Base-by-base conservation (phyloP, 768 basidiomycete species). In the Pleurotus eryngii region DNA sequence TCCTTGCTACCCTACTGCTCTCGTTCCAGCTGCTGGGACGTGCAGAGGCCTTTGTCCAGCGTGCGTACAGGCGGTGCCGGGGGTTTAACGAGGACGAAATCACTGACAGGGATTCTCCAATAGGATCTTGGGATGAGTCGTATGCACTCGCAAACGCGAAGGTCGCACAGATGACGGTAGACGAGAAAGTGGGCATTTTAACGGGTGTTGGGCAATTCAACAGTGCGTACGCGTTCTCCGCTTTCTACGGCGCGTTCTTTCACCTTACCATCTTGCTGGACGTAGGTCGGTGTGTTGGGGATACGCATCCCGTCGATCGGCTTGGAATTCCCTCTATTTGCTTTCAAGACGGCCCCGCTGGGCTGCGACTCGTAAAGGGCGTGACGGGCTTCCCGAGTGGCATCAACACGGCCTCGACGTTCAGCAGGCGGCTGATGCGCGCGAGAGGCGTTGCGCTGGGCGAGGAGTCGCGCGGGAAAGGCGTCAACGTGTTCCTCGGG, bases 401-500 rank as follows among this genome's bases (percentile, higher is more conserved):
- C 0, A 80, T 88, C 63, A 85, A 79, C 43, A 64, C 70, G 7
- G 80, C 79, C 2, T 69, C 76, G 20, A 56, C 79, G 8, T 83
- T 81, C 64, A 82, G 87, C 66, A 75, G 81, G 26, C 75, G 84
- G 35, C 70, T 90, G 7, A 87, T 89, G 75, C 78, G 82, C 49
- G 75, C 77, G 37, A 75, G 88, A 46, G 88, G 84, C 3, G 70
- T 74, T 3, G 86, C 86, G 0, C 70, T 90, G 60, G 89, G 83
- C 3, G 73, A 81, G 55, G 89, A 92, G 67, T 86, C 83, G 66
- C 70, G 80, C n/a, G 84, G 78, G 11, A 86, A 88, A 67, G 90
- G 90, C 20, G 81, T 81, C 4, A 73, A 78, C 57, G 75, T 79
- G 6, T 76, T 70, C 43, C 68, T 86, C 3, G 82, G 81, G 5